These are phyloP conservation scores for Baorangia bicolor DNA, from an alignment of 768 basidiomycete species.

Conservation along the genomic window DNA sequence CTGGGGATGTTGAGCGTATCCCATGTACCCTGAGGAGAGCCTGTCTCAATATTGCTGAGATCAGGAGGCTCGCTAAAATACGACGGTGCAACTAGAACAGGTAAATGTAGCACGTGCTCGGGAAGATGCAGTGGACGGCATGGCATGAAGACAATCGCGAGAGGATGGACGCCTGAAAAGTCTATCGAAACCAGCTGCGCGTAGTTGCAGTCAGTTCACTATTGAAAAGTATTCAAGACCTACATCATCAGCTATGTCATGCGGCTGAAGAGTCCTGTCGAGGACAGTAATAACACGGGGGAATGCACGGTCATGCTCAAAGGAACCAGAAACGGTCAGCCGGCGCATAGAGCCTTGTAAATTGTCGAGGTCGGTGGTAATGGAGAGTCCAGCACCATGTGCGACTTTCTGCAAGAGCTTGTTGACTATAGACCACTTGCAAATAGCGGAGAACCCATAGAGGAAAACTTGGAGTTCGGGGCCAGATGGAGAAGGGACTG, in stretches of 20 bases:
- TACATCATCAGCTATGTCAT: conserved; percentile 26
- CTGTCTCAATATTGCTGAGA: conserved; percentile 25
- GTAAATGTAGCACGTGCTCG: conserved; percentile 54
- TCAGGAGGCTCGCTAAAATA: conserved; percentile 22
- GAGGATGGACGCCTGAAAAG: conserved; percentile 47
- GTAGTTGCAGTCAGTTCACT: conserved; percentile 31
- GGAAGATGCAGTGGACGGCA: conserved; percentile 37
- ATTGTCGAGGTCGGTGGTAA: conserved; percentile 20
- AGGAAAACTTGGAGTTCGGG: conserved; percentile 59
- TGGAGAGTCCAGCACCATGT: conserved; percentile 34
- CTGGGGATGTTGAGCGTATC: conserved; percentile 42
- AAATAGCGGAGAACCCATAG: conserved; percentile 59
- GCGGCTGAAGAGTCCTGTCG: conserved; percentile 33
- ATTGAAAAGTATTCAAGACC: conserved; percentile 20
- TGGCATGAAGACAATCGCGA: conserved; percentile 71
- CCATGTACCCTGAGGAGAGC: conserved; percentile 41
- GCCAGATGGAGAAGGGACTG: conserved; percentile 25
- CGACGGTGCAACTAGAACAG: conserved; percentile 42
- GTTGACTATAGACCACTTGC: conserved; percentile 63
- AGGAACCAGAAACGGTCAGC: conserved; percentile 28
- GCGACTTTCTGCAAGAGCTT: conserved; percentile 57
- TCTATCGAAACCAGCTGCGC: conserved; percentile 41
- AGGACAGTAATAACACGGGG: conserved; percentile 38
- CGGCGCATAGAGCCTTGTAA: conserved; percentile 23
- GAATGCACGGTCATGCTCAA: conserved; percentile 25